Evolutionary conservation across 345 rosid genomes (phyloP).

Genomic region (Mercurialis annua): DNA sequence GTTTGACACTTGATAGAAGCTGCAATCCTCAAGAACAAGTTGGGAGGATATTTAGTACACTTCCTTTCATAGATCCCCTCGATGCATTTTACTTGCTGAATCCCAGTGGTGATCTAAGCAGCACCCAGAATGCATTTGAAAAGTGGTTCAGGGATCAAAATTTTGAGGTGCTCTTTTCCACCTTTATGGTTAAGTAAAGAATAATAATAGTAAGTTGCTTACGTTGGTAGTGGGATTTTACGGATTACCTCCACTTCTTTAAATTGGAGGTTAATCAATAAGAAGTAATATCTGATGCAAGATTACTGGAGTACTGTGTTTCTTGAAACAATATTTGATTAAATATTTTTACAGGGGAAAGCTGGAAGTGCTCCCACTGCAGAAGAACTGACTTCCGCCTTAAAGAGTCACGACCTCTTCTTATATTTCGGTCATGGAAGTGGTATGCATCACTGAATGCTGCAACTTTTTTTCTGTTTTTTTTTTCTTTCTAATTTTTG

Average conservation of each 20-base stretch:
- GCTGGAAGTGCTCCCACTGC: conserved; percentile 72
- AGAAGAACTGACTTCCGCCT: conserved; percentile 64
- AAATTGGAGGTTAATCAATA: neutral
- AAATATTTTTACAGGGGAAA: conserved; percentile 53
- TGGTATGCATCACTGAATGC: conserved; percentile 44
- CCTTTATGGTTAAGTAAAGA: neutral
- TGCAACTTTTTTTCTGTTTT: neutral
- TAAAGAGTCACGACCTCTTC: conserved; percentile 79
- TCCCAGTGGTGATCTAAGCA: conserved; percentile 75
- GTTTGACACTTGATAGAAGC: conserved; percentile 47
- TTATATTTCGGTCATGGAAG: conserved; percentile 94
- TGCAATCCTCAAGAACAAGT: conserved; percentile 34
- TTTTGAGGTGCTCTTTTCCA: conserved; percentile 51
- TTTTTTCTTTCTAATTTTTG: neutral
- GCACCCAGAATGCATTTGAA: conserved; percentile 67
- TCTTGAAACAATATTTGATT: neutral
- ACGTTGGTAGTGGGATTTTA: neutral
- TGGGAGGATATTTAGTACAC: conserved; percentile 34
- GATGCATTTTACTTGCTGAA: conserved; percentile 86
- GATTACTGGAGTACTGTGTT: neutral
- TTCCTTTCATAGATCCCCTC: conserved; percentile 80
- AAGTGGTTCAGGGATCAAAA: conserved; percentile 78
- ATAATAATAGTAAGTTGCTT: neutral
- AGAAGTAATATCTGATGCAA: neutral
- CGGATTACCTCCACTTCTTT: neutral